Evolutionary conservation across 78 protist genomes (phyloP), one percentile per base, ranked within the genome.

Genomic region (Dictyostelium firmibasis): DNA sequence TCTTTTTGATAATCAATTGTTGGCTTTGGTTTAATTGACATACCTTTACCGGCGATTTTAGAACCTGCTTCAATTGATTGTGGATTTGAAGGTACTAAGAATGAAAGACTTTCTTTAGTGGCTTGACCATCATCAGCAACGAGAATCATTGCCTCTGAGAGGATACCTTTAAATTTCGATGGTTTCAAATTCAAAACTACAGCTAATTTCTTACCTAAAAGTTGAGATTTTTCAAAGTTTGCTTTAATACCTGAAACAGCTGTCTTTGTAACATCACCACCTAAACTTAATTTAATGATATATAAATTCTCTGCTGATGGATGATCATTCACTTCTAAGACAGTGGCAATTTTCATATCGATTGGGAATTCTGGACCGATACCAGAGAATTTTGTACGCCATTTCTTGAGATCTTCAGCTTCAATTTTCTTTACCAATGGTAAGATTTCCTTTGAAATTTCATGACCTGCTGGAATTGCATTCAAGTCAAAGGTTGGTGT

Each of bases 151-250:
- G 96, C 97, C 18, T 96, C 94, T 31, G 84, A 53, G 18, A 47
- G 35, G 8, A 94, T 93, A 84, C 92, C 97, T 57, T 97, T 75
- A 74, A 96, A 79, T 91, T 97, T 96, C n/a, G 96, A 43, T 57
- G 95, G 96, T 94, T 96, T 96, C 50, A 96, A 20, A 57, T 96
- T 96, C 18, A 69, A 33, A 2, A 95, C 91, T 0, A 96, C 62
- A 0, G 91, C 92, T 2, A 91, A 14, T 81, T 64, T 64, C 38
- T 79, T 33, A 29, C 72, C 83, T 0, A 85, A 0, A 1, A 96
- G 70, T 75, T 91, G 62, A 4, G 97, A 25, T n/a, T 78, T 83
- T 84, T 50, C 64, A 43, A 77, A 85, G 27, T 44, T 14, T 4
- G 64, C 86, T 29, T 36, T 84, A 36, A 96, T 31, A 74, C 97